phyloP scores from a whole-genome alignment of 768 basidiomycete species.

The Mycena floridula region DNA sequence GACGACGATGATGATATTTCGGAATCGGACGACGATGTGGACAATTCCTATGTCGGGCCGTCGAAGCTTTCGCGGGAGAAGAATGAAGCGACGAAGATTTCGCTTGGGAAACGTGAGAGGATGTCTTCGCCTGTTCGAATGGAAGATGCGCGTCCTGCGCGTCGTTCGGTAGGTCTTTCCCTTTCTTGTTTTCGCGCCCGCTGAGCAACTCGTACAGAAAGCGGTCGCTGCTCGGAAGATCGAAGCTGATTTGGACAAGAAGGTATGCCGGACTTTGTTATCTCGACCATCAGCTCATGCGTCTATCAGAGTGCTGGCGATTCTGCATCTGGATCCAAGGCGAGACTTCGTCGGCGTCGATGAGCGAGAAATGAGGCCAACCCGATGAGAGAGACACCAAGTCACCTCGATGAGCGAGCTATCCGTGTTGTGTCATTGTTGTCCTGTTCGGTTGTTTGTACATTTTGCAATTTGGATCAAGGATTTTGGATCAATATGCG shows the following conservation, averaged over 20 bases:
- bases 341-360: not conserved
- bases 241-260: not conserved
- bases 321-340: not conserved
- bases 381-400: too few relatives aligned
- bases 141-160: not conserved
- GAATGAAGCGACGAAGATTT: not conserved
- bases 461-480: too few relatives aligned
- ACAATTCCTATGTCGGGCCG: not conserved
- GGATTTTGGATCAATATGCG: too few relatives aligned
- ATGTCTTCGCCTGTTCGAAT: not conserved
- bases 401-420: too few relatives aligned
- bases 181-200: not conserved
- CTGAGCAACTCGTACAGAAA: not conserved
- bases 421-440: too few relatives aligned
- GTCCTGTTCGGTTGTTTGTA: too few relatives aligned
- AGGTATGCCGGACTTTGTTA: not conserved
- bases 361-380: too few relatives aligned
- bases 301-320: not conserved
- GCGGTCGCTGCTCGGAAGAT: not conserved
- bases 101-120: not conserved
- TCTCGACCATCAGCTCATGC: not conserved
- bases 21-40: slow-evolving; percentile 11
- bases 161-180: not conserved
- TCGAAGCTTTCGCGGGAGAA: not conserved
- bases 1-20: slow-evolving; percentile 19